Conservation (phyloP, 352 stramenopile species). For the Peronospora destructor region DNA sequence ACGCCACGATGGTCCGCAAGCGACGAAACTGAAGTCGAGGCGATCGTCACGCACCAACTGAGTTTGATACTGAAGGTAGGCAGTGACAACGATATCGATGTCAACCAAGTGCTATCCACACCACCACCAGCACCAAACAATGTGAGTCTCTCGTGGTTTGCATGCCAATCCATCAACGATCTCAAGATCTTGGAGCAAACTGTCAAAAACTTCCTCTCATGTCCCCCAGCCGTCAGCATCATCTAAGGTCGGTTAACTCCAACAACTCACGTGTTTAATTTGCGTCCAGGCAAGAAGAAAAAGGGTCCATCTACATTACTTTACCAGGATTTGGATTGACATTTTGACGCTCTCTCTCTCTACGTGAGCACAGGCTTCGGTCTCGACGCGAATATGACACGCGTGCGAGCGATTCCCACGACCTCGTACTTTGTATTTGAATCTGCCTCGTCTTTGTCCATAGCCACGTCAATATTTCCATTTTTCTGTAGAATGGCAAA, state of each 20-base stretch:
- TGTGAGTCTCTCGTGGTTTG: slow-evolving; percentile 26
- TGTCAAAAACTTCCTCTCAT: slow-evolving; percentile 16
- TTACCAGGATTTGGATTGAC: no score
- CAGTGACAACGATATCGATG: neutral
- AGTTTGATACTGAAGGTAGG: slow-evolving; percentile 5
- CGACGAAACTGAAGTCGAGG: slow-evolving; percentile 11
- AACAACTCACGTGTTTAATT: neutral
- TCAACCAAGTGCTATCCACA: neutral
- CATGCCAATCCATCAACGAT: slow-evolving; percentile 17
- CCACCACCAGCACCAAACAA: neutral
- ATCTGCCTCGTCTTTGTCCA: neutral
- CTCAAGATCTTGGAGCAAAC: slow-evolving; percentile 19
- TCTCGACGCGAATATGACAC: slow-evolving; percentile 64
- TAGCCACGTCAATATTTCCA: neutral
- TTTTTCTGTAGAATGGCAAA: slow-evolving; percentile 73
- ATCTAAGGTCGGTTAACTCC: slow-evolving; percentile 1
- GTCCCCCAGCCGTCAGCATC: neutral
- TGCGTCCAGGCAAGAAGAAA: neutral
- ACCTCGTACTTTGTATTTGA: slow-evolving; percentile 68
- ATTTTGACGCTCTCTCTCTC: neutral
- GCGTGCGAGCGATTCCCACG: slow-evolving; percentile 72
- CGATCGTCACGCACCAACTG: slow-evolving; percentile 9
- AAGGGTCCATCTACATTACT: no score
- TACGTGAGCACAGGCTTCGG: slow-evolving; percentile 67
- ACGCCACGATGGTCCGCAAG: slow-evolving; percentile 5